These are phyloP conservation scores for Rhodotorula sp. DNA, from an alignment of 1,284 basidiomycete species.

Conservation along the genomic window DNA sequence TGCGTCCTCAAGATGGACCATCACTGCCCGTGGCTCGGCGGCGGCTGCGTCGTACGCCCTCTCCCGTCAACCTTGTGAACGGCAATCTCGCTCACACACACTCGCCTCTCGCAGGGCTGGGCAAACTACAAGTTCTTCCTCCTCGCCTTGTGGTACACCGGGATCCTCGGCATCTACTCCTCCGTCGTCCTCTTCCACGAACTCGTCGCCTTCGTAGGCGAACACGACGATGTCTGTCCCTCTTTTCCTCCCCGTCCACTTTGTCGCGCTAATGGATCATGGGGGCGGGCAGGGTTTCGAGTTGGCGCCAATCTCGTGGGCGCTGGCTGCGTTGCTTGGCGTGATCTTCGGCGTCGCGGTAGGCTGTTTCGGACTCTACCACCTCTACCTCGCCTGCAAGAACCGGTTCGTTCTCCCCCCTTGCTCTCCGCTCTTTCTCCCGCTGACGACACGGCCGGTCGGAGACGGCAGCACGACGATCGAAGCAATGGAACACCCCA, in stretches of 20 bases:
- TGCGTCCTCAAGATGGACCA: conserved; percentile 47
- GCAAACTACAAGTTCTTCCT: conserved; percentile 51
- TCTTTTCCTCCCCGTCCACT: conserved; percentile 21
- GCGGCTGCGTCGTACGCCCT: conserved; percentile 48
- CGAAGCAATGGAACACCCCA: conserved; percentile 49
- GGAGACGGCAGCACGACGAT: conserved; percentile 46
- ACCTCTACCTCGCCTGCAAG: conserved; percentile 45
- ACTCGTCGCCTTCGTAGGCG: conserved; percentile 34
- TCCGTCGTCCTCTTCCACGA: conserved; percentile 42
- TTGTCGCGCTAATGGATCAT: neutral
- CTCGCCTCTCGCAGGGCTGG: conserved; percentile 15
- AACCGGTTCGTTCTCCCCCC: conserved; percentile 41
- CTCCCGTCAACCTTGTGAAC: neutral
- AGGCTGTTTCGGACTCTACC: conserved; percentile 35
- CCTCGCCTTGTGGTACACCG: conserved; percentile 48
- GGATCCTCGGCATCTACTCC: conserved; percentile 44
- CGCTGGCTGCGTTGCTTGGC: conserved; percentile 46
- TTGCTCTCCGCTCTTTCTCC: neutral
- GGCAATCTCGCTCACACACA: too few relatives aligned
- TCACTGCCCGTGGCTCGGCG: conserved; percentile 48
- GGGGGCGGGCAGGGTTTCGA: conserved; percentile 41
- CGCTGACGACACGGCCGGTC: neutral
- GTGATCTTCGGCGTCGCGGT: conserved; percentile 42
- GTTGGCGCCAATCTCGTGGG: conserved; percentile 48
- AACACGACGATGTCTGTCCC: conserved; percentile 15